Percentiles rank a stretch among this genome's conserved stretches.
These are phyloP conservation scores for Exophiala spinifera DNA, from an alignment of 2,329 filamentous ascomycete genomes.

Conservation along the genomic window DNA sequence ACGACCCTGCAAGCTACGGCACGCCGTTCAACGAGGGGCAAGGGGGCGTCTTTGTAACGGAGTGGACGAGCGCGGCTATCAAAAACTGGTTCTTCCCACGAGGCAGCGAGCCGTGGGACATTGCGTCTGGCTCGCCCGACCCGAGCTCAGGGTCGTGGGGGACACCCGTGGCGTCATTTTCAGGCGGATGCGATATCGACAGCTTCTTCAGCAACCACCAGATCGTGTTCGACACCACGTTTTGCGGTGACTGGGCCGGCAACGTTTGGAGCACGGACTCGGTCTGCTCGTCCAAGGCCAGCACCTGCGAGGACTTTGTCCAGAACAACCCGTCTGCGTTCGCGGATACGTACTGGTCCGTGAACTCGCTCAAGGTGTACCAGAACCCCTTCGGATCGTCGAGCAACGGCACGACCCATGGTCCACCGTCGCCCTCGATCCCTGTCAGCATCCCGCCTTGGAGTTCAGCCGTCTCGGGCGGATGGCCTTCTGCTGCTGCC, in stretches of 20 bases:
- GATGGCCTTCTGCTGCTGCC: neutral
- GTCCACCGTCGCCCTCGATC: neutral
- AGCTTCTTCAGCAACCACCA: constrained; percentile 67
- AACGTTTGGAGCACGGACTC: constrained; percentile 59
- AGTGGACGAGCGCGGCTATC: constrained; percentile 73
- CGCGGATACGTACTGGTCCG: constrained; percentile 56
- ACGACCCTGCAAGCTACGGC: constrained; percentile 58
- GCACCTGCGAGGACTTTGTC: constrained; percentile 71
- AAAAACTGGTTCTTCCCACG: constrained; percentile 80
- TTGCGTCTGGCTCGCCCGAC: constrained; percentile 58
- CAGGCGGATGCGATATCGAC: constrained; percentile 68
- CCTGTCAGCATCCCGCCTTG: neutral
- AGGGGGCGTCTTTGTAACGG: constrained; percentile 70
- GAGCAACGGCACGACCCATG: neutral
- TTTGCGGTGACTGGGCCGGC: constrained; percentile 90
- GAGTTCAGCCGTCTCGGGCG: neutral
- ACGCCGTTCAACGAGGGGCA: constrained; percentile 66
- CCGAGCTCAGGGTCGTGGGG: constrained; percentile 61
- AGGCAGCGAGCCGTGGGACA: constrained; percentile 61
- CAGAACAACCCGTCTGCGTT: constrained; percentile 68
- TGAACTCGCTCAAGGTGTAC: constrained; percentile 27
- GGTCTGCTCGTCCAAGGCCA: constrained; percentile 59
- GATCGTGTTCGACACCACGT: constrained; percentile 77
- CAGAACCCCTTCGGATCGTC: constrained; percentile 8
- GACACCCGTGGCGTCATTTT: constrained; percentile 65